phyloP scores from a whole-genome alignment of 2,329 filamentous ascomycete genomes.

The Elsinoe australis region DNA sequence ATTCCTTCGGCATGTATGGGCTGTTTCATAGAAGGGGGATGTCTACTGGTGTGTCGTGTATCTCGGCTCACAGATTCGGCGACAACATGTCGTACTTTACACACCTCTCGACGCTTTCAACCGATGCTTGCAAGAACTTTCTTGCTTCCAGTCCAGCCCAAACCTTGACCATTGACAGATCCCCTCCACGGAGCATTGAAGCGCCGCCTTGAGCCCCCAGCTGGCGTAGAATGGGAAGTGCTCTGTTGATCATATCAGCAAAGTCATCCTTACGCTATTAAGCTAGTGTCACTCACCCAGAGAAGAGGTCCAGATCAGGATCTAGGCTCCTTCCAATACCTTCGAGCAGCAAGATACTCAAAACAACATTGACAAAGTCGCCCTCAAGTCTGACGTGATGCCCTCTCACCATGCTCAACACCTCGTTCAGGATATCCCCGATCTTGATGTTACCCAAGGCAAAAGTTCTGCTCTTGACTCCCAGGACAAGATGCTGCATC shows the following conservation, averaged over 20 bases:
- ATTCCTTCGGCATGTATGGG: too few relatives aligned
- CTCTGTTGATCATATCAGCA: too few relatives aligned
- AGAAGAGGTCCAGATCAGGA: constrained; percentile 78
- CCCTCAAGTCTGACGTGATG: constrained; percentile 94
- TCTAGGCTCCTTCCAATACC: constrained; percentile 85
- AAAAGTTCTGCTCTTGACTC: constrained; percentile 83
- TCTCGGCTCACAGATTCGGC: constrained; percentile 61
- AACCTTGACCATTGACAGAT: constrained; percentile 67
- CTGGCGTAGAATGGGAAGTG: constrained; percentile 81
- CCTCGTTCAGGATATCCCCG: constrained; percentile 85
- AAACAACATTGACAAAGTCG: constrained; percentile 96
- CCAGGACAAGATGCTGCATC: constrained; percentile 92
- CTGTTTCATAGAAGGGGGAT: too few relatives aligned
- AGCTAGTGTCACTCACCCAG: constrained; percentile 45
- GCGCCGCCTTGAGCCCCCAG: constrained; percentile 71
- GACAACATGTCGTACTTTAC: constrained; percentile 86
- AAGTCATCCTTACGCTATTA: constrained; percentile 8
- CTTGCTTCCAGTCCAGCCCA: constrained; percentile 88
- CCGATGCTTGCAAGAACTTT: constrained; percentile 79
- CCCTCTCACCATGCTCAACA: constrained; percentile 79
- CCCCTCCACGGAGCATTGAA: constrained; percentile 41
- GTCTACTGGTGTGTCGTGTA: constrained; percentile 3
- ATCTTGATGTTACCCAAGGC: constrained; percentile 93
- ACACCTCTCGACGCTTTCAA: constrained; percentile 81
- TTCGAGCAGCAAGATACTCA: constrained; percentile 87